Evolutionary conservation across 441 rosid species (phyloP), one percentile per base, ranked within the genome.

Genomic region (Populus hybrid): DNA sequence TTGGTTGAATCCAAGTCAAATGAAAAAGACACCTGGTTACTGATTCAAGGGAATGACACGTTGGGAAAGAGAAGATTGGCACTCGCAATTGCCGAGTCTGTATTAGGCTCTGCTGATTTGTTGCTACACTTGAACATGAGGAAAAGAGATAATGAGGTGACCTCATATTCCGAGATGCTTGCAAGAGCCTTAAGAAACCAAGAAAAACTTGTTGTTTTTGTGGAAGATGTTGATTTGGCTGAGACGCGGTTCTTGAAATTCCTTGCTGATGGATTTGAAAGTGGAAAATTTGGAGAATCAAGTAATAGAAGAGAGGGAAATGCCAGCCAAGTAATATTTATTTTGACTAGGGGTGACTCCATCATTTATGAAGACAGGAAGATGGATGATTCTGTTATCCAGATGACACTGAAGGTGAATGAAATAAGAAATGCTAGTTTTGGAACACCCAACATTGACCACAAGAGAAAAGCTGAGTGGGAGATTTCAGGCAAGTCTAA

Each of bases 11-110:
- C 86, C 36, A 74, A 82, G 33, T 79, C 85, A 64, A 67, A 35
- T 16, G 79, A 35, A 74, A 81, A 81, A 40, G 92, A 81, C 42
- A 81, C 79, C 28, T 93, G 97, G 97, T 70, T 94, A 23, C 82
- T 91, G 77, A 64, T 94, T 77, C 84, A 83, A 24, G 98, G 98
- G 45, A 89, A 90, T 28, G 98, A 94, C 83, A 76, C 77, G 3
- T 45, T 86, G 11, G 97, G 95, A 9, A 94, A 91, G 79, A 86
- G 93, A 80, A 89, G 94, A 86, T 77, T 94, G 77, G 94, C 97
- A 18, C 86, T 85, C 68, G 86, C 91, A 9, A 84, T 91, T 67
- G 88, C 95, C 23, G 91, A 88, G 68, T 83, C 83, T 28, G 79
- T 92, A 65, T 84, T 83, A 6, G 95, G 93, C 6, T 89, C 95